A percentile compares a stretch with the other conserved stretches of the same genome.
phyloP scores from a whole-genome alignment of 1,284 basidiomycete genomes.

The Ustilago shanxiensis region DNA sequence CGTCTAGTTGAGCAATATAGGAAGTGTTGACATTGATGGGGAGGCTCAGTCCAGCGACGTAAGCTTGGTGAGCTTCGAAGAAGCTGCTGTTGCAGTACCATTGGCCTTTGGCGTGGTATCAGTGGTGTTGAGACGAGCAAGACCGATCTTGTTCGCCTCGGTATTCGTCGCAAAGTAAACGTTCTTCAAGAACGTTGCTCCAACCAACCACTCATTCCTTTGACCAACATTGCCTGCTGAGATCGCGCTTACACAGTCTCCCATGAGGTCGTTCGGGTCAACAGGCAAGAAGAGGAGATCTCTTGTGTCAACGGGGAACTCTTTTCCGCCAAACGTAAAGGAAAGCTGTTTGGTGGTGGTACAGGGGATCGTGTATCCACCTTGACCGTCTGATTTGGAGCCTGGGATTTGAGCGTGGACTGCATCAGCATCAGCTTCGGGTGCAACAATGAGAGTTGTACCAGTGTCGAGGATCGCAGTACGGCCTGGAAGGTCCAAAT shows the following conservation, averaged over 20 bases:
- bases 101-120: slow-evolving; percentile 11
- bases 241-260: slow-evolving; percentile 82
- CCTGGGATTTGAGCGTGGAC: slow-evolving; percentile 78
- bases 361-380: slow-evolving; percentile 82
- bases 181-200: slow-evolving; percentile 70
- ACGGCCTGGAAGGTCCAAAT: slow-evolving; percentile 73
- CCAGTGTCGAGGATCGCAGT: slow-evolving; percentile 70
- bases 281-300: slow-evolving; percentile 81
- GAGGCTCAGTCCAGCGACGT: not conserved
- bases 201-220: slow-evolving; percentile 78
- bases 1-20: not conserved
- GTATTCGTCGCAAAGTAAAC: slow-evolving; percentile 78
- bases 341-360: slow-evolving; percentile 77
- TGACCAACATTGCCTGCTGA: slow-evolving; percentile 73
- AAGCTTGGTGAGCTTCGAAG: not conserved
- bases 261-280: slow-evolving; percentile 76
- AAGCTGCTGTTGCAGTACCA: not conserved
- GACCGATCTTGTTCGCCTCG: slow-evolving; percentile 77
- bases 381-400: slow-evolving; percentile 71
- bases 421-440: slow-evolving; percentile 73
- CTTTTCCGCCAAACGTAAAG: slow-evolving; percentile 77
- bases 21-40: not conserved
- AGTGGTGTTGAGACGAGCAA: slow-evolving; percentile 72
- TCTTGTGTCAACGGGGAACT: slow-evolving; percentile 73
- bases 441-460: slow-evolving; percentile 71